Conservation (phyloP, 345 rosid genomes). For the Excoecaria cochinchinensis region DNA sequence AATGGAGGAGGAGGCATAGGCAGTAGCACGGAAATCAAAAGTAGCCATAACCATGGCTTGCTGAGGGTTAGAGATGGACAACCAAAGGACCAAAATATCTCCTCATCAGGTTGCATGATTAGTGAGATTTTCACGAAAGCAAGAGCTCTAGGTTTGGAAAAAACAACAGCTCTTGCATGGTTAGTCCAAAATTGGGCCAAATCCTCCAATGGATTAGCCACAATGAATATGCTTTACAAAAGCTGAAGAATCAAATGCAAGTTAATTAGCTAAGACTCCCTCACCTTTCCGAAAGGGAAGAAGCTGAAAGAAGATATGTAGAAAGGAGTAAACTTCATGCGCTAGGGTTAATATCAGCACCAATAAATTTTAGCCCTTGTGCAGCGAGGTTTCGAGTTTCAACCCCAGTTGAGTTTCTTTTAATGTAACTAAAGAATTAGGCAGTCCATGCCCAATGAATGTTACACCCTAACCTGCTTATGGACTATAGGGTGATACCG, state of each 20-base stretch:
- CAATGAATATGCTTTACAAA: slow-evolving; percentile 6
- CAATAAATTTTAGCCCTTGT: too few species aligned
- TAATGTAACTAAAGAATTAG: not conserved
- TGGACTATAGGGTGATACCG: not conserved
- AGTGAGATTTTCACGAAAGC: not conserved
- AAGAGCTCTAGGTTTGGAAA: slow-evolving; percentile 13
- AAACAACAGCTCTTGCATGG: slow-evolving; percentile 7
- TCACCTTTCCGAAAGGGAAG: slow-evolving; percentile 1
- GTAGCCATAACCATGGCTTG: not conserved
- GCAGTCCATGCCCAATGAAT: slow-evolving; percentile 7
- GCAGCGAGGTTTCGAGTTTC: too few species aligned
- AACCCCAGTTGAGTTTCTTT: too few species aligned
- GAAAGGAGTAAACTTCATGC: too few species aligned
- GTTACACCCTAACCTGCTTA: not conserved
- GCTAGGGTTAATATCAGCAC: too few species aligned
- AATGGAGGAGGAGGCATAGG: not conserved
- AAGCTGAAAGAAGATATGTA: too few species aligned
- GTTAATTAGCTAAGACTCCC: not conserved
- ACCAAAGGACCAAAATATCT: slow-evolving; percentile 11
- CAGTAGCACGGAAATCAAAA: not conserved
- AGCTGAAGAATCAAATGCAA: not conserved
- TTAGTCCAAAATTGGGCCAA: slow-evolving; percentile 9
- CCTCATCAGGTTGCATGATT: not conserved
- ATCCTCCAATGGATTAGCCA: slow-evolving; percentile 5
- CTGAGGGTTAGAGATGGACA: not conserved